phyloP scores from a whole-genome alignment of 768 basidiomycete species.

The Trametes elegans region DNA sequence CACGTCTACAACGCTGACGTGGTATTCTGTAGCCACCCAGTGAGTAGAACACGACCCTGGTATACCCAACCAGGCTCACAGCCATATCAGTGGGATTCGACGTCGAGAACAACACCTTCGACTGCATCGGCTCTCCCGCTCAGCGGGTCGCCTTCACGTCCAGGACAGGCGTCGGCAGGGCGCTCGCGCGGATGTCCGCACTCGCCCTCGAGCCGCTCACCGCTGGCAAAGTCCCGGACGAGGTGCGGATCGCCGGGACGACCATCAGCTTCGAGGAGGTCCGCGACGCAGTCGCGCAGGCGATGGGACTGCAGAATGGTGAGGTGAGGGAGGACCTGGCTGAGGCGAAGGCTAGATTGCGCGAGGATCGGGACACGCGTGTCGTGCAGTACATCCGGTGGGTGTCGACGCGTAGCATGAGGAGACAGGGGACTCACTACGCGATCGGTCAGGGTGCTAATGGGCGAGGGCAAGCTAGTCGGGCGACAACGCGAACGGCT shows the following conservation, averaged over 20 bases:
- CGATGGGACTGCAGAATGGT: slow-evolving; percentile 8
- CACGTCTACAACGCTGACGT: neutral
- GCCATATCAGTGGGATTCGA: slow-evolving; percentile 23
- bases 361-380: neutral
- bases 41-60: neutral
- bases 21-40: neutral
- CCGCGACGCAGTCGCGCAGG: neutral
- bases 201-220: slow-evolving; percentile 14
- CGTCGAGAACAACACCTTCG: slow-evolving; percentile 12
- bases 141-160: slow-evolving; percentile 16
- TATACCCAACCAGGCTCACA: neutral
- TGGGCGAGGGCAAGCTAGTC: slow-evolving; percentile 23
- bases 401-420: no score
- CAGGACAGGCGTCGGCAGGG: slow-evolving; percentile 15
- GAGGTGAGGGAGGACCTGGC: slow-evolving; percentile 7
- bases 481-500: slow-evolving; percentile 21
- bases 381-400: slow-evolving; percentile 8
- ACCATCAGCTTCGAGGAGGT: neutral
- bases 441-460: slow-evolving; percentile 20
- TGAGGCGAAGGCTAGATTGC: slow-evolving; percentile 1
- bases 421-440: no score
- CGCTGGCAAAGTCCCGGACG: slow-evolving; percentile 12
- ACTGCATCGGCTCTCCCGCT: slow-evolving; percentile 15
- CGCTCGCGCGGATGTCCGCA: slow-evolving; percentile 16
- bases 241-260: slow-evolving; percentile 18